Base-by-base conservation (phyloP, 306 rosid species). In the Quercus engelmannii region DNA sequence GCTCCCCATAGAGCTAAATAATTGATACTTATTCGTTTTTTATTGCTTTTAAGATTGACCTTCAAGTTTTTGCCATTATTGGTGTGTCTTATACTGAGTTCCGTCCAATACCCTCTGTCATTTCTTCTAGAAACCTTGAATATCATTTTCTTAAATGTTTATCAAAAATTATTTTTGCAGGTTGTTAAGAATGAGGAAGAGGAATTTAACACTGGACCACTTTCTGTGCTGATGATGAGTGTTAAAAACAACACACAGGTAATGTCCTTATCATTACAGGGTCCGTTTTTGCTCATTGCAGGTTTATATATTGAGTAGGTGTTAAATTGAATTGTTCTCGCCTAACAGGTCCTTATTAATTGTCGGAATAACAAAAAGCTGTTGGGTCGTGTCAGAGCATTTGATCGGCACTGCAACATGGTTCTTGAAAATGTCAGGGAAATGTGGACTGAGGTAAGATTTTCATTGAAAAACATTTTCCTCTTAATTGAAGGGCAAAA, bases 401-500 rank as follows among this genome's bases (percentile, higher is more conserved):
- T 95, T 19, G 99, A 95, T 67, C 82, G 99, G 77, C 99, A 92
- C 82, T 95, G 97, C 87, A 94, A 94, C 76, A 92, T 95, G 98
- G 98, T 95, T 79, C 91, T 95, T 70, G 99, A 95, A 79, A 95
- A 95, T 87, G 99, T 95, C 21, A 55, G 94, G 84, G 98, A 95
- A 86, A 95, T 95, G 98, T 95, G 99, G 99, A 95, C 99, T 3
- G 99, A 95, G 97, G 99, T 92, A 74, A 76, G 74, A 30, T 51
- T 76, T 71, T 15, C 63, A 26, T 18, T 20, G 35, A 57, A 72
- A 3, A 21, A 69, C 52, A 30, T 71, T 4, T 14, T 46, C 33
- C 43, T 19, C 46, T 41, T 41, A 2, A 41, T 41, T 8, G 46
- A 41, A 41, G 12, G 46, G 46, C 11, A 7, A 35, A 35, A 35